Evolutionary conservation across 129 eudicot genomes (phyloP), one percentile per base, ranked within the genome.

Genomic region (Arctium minus): DNA sequence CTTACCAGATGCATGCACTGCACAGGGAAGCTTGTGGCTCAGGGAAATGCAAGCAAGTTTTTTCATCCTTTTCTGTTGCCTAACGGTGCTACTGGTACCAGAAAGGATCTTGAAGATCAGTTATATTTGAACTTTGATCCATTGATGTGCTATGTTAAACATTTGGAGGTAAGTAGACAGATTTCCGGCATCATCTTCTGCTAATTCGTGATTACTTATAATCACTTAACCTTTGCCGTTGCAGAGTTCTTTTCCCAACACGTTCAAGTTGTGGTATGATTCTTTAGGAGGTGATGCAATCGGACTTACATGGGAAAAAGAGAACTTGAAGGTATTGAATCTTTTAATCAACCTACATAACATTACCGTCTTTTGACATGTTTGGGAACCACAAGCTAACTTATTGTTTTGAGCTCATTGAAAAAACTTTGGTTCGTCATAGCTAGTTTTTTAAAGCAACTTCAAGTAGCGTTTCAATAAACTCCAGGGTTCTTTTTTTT

Each of bases 201-300:
- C 62, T 67, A 18, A 18, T 13, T n/a, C 11, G 22, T 76, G 75
- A 30, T 5, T 8, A 68, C 30, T 15, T 18, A n/a, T 46, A 36
- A 37, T 62, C 37, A n/a, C 38, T 5, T 64, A 15, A 4, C 81
- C n/a, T 6, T 77, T 38, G 37, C 27, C 29, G 74, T 64, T 83
- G 87, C 94, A 96, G 99, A 88, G 75, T 83, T 89, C 82, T 83
- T 93, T 91, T 78, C 94, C 93, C 17, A 71, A 89, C 75, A 82
- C 39, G 79, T 90, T 93, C 73, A 96, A 96, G 86, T 89, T 93
- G 80, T 96, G 99, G 99, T 91, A 91, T 77, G 99, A 96, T 91
- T 87, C 89, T 42, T 64, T 93, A 72, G 99, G 99, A 75, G 97
- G 98, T 18, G 99, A 96, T 83, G 97, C 97, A 10, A 86, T 96